A percentile compares a stretch with the other conserved stretches of the same genome.
Conservation (phyloP, 2,329 filamentous ascomycete genomes). For the Pezicula radicicola region DNA sequence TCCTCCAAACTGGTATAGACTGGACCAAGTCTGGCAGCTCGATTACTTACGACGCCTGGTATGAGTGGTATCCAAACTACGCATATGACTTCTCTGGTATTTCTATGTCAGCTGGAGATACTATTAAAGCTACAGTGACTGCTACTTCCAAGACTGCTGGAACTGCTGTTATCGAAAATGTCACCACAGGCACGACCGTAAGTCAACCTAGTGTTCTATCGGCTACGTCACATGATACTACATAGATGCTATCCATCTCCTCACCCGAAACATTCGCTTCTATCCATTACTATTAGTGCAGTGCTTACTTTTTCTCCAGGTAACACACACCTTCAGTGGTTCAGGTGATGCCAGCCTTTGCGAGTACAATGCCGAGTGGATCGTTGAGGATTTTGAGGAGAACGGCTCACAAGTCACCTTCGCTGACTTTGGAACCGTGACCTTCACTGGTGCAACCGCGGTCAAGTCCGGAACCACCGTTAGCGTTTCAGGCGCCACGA, state of each 20-base stretch:
- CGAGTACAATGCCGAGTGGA: conserved; percentile 49
- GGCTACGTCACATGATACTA: too few relatives aligned
- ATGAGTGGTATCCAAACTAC: conserved; percentile 58
- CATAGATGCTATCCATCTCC: too few relatives aligned
- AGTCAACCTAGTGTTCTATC: too few relatives aligned
- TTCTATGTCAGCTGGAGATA: conserved; percentile 40
- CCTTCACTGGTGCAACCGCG: conserved; percentile 39
- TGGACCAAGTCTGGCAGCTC: conserved; percentile 43
- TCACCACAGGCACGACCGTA: conserved; percentile 39
- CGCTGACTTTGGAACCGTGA: conserved; percentile 43
- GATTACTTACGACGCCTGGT: conserved; percentile 53
- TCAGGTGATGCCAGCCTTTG: conserved; percentile 26
- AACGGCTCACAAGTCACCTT: conserved; percentile 35
- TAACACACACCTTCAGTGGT: too few relatives aligned
- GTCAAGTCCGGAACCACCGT: conserved; percentile 20
- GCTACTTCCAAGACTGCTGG: conserved; percentile 37
- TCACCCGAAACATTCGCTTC: too few relatives aligned
- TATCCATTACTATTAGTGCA: conserved; percentile 27
- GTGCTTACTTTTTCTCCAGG: conserved; percentile 31
- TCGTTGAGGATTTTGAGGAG: conserved; percentile 39
- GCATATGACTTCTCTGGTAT: conserved; percentile 49
- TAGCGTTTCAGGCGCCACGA: conserved; percentile 31
- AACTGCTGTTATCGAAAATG: conserved; percentile 41
- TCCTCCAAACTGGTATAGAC: conserved; percentile 56
- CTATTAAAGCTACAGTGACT: conserved; percentile 35